phyloP scores from a whole-genome alignment of 768 basidiomycete genomes.

The Boletus tylopilopsis region DNA sequence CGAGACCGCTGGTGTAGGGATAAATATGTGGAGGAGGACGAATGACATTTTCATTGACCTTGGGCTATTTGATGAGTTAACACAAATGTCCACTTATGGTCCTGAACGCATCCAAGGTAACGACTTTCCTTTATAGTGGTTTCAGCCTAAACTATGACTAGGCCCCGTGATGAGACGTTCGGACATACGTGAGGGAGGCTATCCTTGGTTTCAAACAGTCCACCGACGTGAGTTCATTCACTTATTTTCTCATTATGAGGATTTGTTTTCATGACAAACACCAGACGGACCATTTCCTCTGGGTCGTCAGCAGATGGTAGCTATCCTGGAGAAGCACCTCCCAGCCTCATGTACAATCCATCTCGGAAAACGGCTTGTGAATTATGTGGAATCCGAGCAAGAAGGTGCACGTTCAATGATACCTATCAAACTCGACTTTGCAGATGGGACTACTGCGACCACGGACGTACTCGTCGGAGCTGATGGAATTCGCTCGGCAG shows the following conservation, averaged over 20 bases:
- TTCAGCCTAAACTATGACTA: slow-evolving; percentile 21
- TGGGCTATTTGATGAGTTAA: slow-evolving; percentile 36
- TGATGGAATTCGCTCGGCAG: slow-evolving; percentile 38
- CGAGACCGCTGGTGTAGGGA: slow-evolving; percentile 38
- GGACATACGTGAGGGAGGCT: slow-evolving; percentile 32
- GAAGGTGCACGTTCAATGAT: slow-evolving; percentile 25
- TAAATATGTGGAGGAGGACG: slow-evolving; percentile 44
- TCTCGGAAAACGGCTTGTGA: slow-evolving; percentile 16
- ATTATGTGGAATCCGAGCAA: slow-evolving; percentile 8
- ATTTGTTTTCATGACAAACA: background rate
- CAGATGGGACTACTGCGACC: slow-evolving; percentile 17
- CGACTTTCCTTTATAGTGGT: slow-evolving; percentile 1
- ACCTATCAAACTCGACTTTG: slow-evolving; percentile 8
- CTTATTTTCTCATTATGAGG: background rate
- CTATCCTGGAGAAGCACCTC: slow-evolving; percentile 15
- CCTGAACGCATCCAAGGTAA: slow-evolving; percentile 16
- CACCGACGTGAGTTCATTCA: slow-evolving; percentile 18
- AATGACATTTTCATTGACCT: slow-evolving; percentile 41
- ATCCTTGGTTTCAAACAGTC: slow-evolving; percentile 24
- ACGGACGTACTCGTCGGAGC: slow-evolving; percentile 45
- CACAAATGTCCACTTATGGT: slow-evolving; percentile 10
- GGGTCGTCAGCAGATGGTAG: slow-evolving; percentile 23
- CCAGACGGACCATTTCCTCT: slow-evolving; percentile 7
- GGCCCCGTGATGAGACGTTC: slow-evolving; percentile 9
- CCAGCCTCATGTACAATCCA: slow-evolving; percentile 19